Percentiles rank a stretch among this genome's conserved stretches.
phyloP scores from a whole-genome alignment of 1,284 basidiomycete genomes.

The Ustilago loliicola region DNA sequence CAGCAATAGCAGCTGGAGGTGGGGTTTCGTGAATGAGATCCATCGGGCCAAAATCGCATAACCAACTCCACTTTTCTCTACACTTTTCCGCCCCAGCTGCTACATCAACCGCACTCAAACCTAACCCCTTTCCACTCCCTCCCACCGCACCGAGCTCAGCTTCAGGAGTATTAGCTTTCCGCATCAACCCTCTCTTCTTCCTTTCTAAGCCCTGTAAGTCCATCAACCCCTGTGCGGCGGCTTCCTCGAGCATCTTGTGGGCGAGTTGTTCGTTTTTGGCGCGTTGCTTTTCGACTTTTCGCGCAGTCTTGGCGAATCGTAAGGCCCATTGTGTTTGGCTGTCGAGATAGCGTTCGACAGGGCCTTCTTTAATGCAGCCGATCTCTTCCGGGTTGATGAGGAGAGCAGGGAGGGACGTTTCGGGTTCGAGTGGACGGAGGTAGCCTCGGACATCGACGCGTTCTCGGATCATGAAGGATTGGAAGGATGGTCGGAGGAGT shows the following conservation, averaged over 20 bases:
- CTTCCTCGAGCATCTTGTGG: conserved; percentile 38
- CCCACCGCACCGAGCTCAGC: background rate
- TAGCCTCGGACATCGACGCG: conserved; percentile 83
- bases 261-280: conserved; percentile 43
- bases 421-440: conserved; percentile 82
- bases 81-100: conserved; percentile 17
- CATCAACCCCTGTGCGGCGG: conserved; percentile 33
- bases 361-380: conserved; percentile 73
- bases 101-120: conserved; percentile 12
- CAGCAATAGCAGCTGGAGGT: conserved; percentile 60
- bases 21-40: conserved; percentile 58
- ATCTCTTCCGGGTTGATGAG: conserved; percentile 76
- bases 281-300: conserved; percentile 43
- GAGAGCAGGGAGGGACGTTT: conserved; percentile 78
- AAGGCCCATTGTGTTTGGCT: conserved; percentile 53
- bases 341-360: conserved; percentile 57
- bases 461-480: conserved; percentile 82
- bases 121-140: conserved; percentile 1
- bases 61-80: conserved; percentile 46
- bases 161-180: background rate
- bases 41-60: conserved; percentile 43
- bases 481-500: conserved; percentile 59
- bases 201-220: conserved; percentile 15
- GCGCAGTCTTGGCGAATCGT: conserved; percentile 44
- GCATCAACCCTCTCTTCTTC: conserved; percentile 16